phyloP scores from a whole-genome alignment of 352 stramenopile genomes.

The Phytophthora nicotianae region DNA sequence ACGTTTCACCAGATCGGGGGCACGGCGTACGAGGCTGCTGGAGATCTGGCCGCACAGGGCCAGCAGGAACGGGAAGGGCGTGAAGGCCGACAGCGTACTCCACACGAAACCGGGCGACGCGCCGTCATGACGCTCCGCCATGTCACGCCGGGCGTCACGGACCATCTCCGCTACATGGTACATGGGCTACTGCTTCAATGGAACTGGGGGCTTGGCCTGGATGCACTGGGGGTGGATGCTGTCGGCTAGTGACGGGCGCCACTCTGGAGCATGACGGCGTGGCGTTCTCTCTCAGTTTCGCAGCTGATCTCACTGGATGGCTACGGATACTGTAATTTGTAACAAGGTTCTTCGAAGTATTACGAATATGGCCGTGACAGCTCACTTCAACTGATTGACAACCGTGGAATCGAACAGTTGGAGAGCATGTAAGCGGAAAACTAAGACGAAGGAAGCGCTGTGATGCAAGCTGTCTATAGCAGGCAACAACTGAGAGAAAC shows the following conservation, averaged over 20 bases:
- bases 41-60: constrained; percentile 67
- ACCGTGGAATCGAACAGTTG: neutral
- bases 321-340: constrained; percentile 7
- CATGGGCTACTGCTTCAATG: constrained; percentile 51
- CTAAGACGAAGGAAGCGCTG: too few relatives aligned
- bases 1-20: constrained; percentile 76
- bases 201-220: neutral
- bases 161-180: constrained; percentile 88
- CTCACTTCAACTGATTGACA: constrained; percentile 10
- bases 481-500: too few relatives aligned
- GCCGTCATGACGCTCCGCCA: constrained; percentile 74
- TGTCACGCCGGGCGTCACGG: constrained; percentile 77
- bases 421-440: too few relatives aligned
- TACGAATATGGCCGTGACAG: constrained; percentile 2
- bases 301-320: neutral
- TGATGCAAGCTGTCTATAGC: too few relatives aligned
- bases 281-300: constrained; percentile 2
- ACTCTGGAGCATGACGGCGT: constrained; percentile 18
- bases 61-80: constrained; percentile 80
- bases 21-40: constrained; percentile 76
- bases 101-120: constrained; percentile 37
- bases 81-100: constrained; percentile 64
- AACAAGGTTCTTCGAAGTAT: neutral
- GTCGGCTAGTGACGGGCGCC: neutral
- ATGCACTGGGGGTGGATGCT: neutral